Evolutionary conservation across 352 stramenopile genomes (phyloP), one percentile per base, ranked within the genome.

Genomic region (Phytophthora vignae): DNA sequence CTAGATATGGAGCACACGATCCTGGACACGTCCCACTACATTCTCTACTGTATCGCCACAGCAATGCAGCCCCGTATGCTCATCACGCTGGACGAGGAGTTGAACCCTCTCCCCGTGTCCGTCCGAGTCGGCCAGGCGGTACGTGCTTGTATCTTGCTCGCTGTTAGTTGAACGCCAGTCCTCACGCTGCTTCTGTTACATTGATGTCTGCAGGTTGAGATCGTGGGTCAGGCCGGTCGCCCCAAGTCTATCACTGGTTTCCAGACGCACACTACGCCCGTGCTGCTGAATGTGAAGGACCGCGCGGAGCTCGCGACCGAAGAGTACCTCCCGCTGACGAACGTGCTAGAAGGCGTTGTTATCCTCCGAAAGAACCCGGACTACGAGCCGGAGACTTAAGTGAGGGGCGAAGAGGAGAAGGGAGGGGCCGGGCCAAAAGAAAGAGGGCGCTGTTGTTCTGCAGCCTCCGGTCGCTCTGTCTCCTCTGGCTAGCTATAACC

Each of bases 221-320:
- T 98, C 58, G 98, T 99, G 38, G 98, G 98, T 7, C 98, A 99
- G 87, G 98, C 98, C 9, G 98, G 98, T 78, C 97, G 98, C 38
- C 98, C 98, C 14, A 99, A 99, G 87, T 98, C 97, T 54, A 99
- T 99, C 69, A 99, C 98, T 56, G 98, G 98, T 59, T 99, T 99
- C 83, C 98, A 99, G 78, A 99, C 98, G 49, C 98, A 99, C 83
- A 99, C 96, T 60, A 99, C 98, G 38, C 98, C 98, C 48, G 98
- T 99, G 56, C 84, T 99, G 72, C 87, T 99, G 42, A 98, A 97
- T 66, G 89, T 98, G 33, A 98, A 98, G 77, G 98, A 99, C 78
- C 94, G 98, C 62, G 98, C 98, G 40, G 98, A 99, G 82, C 86
- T 99, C 15, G 98, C 97, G 54, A 99, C 97, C 19, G 96, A 99